phyloP scores from a whole-genome alignment of 164 flowering plant genomes.

The Macadamia tetraphylla region DNA sequence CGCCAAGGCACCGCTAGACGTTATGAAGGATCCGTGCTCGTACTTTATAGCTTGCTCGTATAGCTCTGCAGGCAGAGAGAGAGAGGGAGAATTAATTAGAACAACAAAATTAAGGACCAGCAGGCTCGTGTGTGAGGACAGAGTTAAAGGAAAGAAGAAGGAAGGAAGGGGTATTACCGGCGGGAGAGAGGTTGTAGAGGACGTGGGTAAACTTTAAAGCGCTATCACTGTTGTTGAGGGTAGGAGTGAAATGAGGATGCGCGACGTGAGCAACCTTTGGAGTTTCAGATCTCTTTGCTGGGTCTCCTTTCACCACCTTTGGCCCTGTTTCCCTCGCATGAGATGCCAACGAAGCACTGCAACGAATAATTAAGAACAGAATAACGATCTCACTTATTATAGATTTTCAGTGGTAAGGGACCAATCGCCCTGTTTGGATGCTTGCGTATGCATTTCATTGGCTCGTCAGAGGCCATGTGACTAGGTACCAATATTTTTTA shows the following conservation, averaged over 20 bases:
- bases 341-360: slow-evolving; percentile 94
- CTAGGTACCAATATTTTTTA: too few relatives aligned
- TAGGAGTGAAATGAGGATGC: slow-evolving; percentile 42
- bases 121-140: not conserved
- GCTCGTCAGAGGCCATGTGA: too few relatives aligned
- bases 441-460: too few relatives aligned
- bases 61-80: slow-evolving; percentile 43
- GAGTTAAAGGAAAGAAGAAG: not conserved
- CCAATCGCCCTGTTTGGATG: too few relatives aligned
- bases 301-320: slow-evolving; percentile 91
- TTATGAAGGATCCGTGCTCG: slow-evolving; percentile 86
- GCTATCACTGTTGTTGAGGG: slow-evolving; percentile 69
- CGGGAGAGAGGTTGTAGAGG: slow-evolving; percentile 97
- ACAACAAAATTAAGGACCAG: too few relatives aligned
- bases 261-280: slow-evolving; percentile 30
- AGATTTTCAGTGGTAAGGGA: too few relatives aligned
- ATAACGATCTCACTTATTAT: too few relatives aligned
- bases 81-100: not conserved
- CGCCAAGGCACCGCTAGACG: slow-evolving; percentile 85
- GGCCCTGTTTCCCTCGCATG: slow-evolving; percentile 91
- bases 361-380: not conserved
- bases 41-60: slow-evolving; percentile 92
- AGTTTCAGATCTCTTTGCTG: slow-evolving; percentile 46
- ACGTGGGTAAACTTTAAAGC: slow-evolving; percentile 88
- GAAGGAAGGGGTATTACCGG: slow-evolving; percentile 36